These are phyloP conservation scores for Xylaria digitata DNA, from an alignment of 2,329 filamentous ascomycete species.

Conservation along the genomic window DNA sequence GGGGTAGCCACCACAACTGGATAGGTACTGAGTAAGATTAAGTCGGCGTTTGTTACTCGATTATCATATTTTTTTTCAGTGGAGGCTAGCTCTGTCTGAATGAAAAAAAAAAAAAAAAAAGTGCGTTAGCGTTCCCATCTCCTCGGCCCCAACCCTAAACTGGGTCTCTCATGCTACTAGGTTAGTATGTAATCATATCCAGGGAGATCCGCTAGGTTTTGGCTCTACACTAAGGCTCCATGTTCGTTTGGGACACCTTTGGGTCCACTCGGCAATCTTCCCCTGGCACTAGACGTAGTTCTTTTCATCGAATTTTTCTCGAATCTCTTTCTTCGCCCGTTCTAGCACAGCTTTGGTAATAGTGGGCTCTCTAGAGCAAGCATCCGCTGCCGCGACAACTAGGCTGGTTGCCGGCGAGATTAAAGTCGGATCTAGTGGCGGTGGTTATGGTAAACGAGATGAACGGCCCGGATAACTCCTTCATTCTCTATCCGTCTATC, in stretches of 20 bases:
- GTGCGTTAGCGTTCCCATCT: conserved; percentile 24
- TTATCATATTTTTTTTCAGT: conserved; percentile 12
- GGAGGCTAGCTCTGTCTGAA: conserved; percentile 23
- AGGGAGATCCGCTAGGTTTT: conserved; percentile 43
- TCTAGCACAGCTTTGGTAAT: conserved; percentile 23
- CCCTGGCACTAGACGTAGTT: conserved; percentile 48
- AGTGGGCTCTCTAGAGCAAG: conserved; percentile 28
- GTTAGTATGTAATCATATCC: conserved; percentile 31
- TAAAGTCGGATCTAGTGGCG: conserved; percentile 30
- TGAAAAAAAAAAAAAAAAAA: conserved; percentile 6
- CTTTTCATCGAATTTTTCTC: conserved; percentile 52
- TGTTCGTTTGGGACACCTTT: conserved; percentile 38
- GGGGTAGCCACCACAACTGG: background rate
- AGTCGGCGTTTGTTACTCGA: conserved; percentile 8
- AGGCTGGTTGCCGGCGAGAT: conserved; percentile 31
- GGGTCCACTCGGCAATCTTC: conserved; percentile 43
- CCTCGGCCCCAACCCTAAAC: conserved; percentile 38
- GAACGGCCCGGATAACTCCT: conserved; percentile 22
- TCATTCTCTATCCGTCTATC: background rate
- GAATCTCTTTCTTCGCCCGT: conserved; percentile 45
- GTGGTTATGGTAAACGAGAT: conserved; percentile 31
- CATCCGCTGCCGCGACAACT: conserved; percentile 37
- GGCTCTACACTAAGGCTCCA: conserved; percentile 29
- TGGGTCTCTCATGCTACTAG: conserved; percentile 35
- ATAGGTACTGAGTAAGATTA: conserved; percentile 12